Percentiles rank a stretch among this genome's conserved stretches.
Evolutionary conservation across 768 basidiomycete species (phyloP).

Genomic region (Termitomyces sp.): DNA sequence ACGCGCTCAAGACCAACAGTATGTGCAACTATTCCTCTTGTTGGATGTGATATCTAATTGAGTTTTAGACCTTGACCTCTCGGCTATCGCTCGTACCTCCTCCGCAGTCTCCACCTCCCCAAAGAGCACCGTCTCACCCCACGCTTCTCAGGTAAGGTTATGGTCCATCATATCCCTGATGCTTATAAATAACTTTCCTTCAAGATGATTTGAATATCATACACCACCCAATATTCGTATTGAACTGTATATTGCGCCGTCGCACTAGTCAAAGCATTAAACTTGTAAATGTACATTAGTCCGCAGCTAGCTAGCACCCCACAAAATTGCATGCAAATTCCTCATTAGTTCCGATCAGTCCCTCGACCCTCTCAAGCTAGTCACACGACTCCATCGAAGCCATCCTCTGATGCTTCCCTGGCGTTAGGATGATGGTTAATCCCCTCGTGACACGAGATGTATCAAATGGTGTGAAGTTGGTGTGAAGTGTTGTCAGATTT

Average conservation of each 20-base stretch:
- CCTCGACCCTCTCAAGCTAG: background rate
- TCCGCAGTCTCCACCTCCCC: conserved; percentile 60
- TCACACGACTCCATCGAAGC: conserved; percentile 5
- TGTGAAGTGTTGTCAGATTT: background rate
- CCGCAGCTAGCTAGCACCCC: background rate
- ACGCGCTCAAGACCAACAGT: conserved; percentile 65
- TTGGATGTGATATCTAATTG: conserved; percentile 2
- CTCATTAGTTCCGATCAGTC: conserved; percentile 1
- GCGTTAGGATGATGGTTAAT: background rate
- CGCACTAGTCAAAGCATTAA: background rate
- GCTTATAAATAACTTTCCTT: background rate
- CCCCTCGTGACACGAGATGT: background rate
- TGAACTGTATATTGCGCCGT: conserved; percentile 5
- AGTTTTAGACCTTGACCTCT: conserved; percentile 53
- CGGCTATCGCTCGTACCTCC: conserved; percentile 82
- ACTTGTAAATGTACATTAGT: conserved; percentile 3
- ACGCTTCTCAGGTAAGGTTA: conserved; percentile 1
- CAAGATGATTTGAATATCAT: conserved; percentile 6
- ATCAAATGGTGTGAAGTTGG: background rate
- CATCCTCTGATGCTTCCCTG: background rate
- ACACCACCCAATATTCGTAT: conserved; percentile 3
- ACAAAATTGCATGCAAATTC: background rate
- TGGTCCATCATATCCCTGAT: background rate
- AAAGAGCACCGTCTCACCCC: conserved; percentile 18
- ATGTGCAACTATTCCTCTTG: conserved; percentile 14